phyloP scores from a whole-genome alignment of 257 asterid genomes.

The Marsdenia floribunda region DNA sequence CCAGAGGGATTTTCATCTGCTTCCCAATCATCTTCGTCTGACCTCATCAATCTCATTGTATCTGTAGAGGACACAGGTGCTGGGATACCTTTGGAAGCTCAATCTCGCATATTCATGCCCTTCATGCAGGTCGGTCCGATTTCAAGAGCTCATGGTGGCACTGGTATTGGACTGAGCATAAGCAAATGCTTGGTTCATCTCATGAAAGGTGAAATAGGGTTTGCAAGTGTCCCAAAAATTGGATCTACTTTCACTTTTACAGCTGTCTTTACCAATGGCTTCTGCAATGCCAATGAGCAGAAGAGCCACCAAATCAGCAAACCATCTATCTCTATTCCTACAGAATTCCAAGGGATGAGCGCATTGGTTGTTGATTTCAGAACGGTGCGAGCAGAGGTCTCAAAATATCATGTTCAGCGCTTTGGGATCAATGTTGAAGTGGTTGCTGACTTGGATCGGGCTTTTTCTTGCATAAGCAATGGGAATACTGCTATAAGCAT shows the following conservation, averaged over 20 bases:
- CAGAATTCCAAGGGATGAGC: conserved; percentile 63
- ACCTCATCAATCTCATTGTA: conserved; percentile 57
- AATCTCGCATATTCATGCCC: conserved; percentile 71
- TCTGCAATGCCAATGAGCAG: conserved; percentile 30
- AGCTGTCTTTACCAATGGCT: conserved; percentile 53
- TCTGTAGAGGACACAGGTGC: conserved; percentile 97
- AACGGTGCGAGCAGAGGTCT: conserved; percentile 57
- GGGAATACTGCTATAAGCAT: conserved; percentile 28
- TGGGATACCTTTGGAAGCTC: conserved; percentile 84
- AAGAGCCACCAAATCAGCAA: conserved; percentile 27
- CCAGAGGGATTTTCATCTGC: conserved; percentile 40
- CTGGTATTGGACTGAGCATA: conserved; percentile 94
- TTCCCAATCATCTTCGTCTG: conserved; percentile 29
- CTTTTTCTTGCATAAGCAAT: conserved; percentile 21
- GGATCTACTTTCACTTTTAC: conserved; percentile 95
- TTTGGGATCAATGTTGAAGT: conserved; percentile 64
- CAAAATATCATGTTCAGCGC: conserved; percentile 70
- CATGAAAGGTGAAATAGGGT: conserved; percentile 93
- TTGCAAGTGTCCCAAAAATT: conserved; percentile 59
- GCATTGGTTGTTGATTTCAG: conserved; percentile 84
- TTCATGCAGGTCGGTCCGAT: conserved; percentile 96
- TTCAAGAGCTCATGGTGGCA: conserved; percentile 88
- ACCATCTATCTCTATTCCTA: conserved; percentile 30
- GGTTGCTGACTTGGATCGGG: conserved; percentile 37
- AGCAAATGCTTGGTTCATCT: conserved; percentile 95